phyloP scores from a whole-genome alignment of 177 flowering plant genomes.

The Vitis hybrid region DNA sequence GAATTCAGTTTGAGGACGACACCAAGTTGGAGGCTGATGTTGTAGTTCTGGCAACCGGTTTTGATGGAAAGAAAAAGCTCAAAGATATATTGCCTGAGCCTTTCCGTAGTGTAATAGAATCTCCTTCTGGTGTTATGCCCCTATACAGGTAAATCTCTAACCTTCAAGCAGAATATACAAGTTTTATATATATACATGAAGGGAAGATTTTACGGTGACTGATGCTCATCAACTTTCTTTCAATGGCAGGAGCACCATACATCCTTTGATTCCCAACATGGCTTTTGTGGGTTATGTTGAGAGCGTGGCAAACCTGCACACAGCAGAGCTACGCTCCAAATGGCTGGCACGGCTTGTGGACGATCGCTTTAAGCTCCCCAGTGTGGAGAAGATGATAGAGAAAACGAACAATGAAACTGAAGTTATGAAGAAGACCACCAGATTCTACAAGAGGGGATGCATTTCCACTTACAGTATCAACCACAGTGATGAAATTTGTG shows the following conservation, averaged over 20 bases:
- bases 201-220: neutral
- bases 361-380: constrained; percentile 70
- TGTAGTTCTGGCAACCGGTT: constrained; percentile 84
- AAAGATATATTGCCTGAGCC: constrained; percentile 70
- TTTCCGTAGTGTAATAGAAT: constrained; percentile 50
- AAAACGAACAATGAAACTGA: constrained; percentile 60
- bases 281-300: constrained; percentile 84
- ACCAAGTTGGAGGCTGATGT: constrained; percentile 75
- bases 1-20: constrained; percentile 64
- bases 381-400: constrained; percentile 56
- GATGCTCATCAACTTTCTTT: neutral
- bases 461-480: constrained; percentile 85
- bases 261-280: constrained; percentile 91
- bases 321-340: constrained; percentile 78
- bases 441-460: constrained; percentile 88
- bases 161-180: neutral
- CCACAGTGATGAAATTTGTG: constrained; percentile 78
- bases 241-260: constrained; percentile 71
- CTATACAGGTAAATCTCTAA: constrained; percentile 57
- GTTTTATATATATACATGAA: neutral
- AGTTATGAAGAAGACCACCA: constrained; percentile 63
- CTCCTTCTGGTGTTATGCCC: constrained; percentile 70
- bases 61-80: constrained; percentile 79
- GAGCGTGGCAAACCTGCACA: constrained; percentile 72
- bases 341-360: constrained; percentile 76